Percentiles rank a stretch among this genome's conserved stretches.
These are phyloP conservation scores for Citrullus colocynthis DNA, from an alignment of 306 rosid species.

Conservation along the genomic window DNA sequence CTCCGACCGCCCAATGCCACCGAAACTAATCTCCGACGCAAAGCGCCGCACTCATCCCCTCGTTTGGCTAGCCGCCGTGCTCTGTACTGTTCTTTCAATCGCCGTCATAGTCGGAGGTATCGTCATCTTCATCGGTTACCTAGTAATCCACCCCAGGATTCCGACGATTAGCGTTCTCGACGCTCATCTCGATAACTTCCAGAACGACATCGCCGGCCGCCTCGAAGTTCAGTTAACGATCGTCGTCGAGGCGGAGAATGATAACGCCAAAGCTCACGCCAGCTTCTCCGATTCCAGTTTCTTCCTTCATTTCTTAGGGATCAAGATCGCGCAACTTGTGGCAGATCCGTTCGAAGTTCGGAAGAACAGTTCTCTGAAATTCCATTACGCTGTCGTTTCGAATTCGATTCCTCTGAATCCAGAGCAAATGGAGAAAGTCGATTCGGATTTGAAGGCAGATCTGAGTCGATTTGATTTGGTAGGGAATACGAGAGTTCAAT, in stretches of 20 bases:
- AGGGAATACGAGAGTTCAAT: slow-evolving; percentile 38
- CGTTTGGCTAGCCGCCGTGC: slow-evolving; percentile 41
- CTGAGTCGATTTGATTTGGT: slow-evolving; percentile 31
- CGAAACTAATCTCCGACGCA: not conserved
- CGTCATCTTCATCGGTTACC: slow-evolving; percentile 37
- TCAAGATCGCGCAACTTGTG: slow-evolving; percentile 28
- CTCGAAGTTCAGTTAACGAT: slow-evolving; percentile 42
- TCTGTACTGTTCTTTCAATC: slow-evolving; percentile 48
- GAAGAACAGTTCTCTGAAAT: slow-evolving; percentile 25
- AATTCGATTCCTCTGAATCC: slow-evolving; percentile 41
- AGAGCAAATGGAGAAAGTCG: slow-evolving; percentile 29
- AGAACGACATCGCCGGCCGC: slow-evolving; percentile 30
- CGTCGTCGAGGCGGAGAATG: slow-evolving; percentile 41
- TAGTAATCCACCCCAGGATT: slow-evolving; percentile 62
- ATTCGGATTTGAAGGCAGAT: slow-evolving; percentile 31
- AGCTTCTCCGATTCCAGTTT: slow-evolving; percentile 42
- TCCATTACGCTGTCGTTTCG: slow-evolving; percentile 33
- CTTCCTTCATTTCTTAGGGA: slow-evolving; percentile 34
- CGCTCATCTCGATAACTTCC: slow-evolving; percentile 37
- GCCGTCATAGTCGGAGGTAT: slow-evolving; percentile 45
- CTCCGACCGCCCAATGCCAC: slow-evolving; percentile 9
- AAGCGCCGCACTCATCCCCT: slow-evolving; percentile 30
- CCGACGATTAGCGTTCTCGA: slow-evolving; percentile 32
- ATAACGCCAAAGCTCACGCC: slow-evolving; percentile 58
- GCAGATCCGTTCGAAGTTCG: slow-evolving; percentile 33